These are phyloP conservation scores for Sesbania bispinosa DNA, from an alignment of 306 rosid genomes.

Conservation along the genomic window DNA sequence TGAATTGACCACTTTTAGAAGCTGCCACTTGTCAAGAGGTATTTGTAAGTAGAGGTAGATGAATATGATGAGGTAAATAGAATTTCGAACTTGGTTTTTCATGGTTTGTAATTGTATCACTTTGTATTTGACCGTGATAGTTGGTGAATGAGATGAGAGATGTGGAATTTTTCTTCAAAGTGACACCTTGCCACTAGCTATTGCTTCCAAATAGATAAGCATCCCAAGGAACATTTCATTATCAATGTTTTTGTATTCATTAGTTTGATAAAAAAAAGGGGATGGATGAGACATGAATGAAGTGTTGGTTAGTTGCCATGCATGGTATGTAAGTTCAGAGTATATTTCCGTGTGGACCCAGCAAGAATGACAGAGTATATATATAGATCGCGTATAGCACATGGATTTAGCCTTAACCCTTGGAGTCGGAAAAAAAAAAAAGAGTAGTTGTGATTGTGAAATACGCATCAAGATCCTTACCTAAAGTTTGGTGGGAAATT, in stretches of 20 bases:
- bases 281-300: neutral
- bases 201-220: constrained; percentile 3
- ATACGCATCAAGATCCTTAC: neutral
- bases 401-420: neutral
- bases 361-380: neutral
- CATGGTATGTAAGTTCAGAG: neutral
- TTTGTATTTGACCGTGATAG: constrained; percentile 2
- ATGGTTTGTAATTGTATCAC: neutral
- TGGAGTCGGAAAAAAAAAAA: too few species aligned
- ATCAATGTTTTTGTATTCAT: neutral
- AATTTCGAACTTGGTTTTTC: constrained; percentile 15
- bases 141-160: neutral
- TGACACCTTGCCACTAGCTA: neutral
- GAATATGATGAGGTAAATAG: neutral
- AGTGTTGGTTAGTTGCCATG: neutral
- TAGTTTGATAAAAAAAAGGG: neutral
- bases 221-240: too few species aligned
- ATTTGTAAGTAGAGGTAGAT: constrained; percentile 15
- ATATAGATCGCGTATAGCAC: neutral
- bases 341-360: constrained; percentile 22
- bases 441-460: neutral
- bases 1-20: constrained; percentile 11
- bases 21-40: constrained; percentile 13
- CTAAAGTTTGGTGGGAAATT: neutral
- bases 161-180: neutral